Base-by-base conservation (phyloP, 2,329 filamentous ascomycete genomes). In the Nothophaeocryptopus gaeumannii region DNA sequence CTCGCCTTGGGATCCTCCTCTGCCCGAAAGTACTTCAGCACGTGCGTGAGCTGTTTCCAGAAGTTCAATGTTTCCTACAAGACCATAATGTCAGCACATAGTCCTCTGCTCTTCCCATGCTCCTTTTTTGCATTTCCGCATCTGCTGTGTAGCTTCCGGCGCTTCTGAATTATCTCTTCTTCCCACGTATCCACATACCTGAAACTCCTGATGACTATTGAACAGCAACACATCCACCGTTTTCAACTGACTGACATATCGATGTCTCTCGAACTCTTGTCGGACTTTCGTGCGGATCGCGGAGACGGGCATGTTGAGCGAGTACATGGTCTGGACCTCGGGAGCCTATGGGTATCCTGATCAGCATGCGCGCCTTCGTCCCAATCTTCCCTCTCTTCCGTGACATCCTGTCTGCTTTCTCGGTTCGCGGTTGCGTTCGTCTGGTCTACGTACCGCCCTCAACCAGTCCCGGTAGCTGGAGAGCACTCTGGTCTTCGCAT, bases 241-340 rank as follows among this genome's bases (percentile, higher is more conserved):
- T 44, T 80, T 80, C 47, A 97, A 75, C 76, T 97, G 90, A 71
- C 87, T 88, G 61, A 96, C 90, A 70, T 88, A 96, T 78, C 93
- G 82, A 76, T 97, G 86, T 68, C 89, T 83, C 79, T 99, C 93
- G 70, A 96, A 99, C 70, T 99, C 91, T 75, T 97, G 88, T 70
- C 93, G 83, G 71, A 97, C 87, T 76, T 95, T 92, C 52, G 92
- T 95, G 63, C 93, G 88, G 69, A 99, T 85, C 57, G 82, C 79
- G 35, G 92, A 88, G 45, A 96, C 84, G 45, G 92, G 90, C 67
- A 95, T 82, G 69, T 88, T 89, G 67, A 99, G 78, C 56, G 87
- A 88, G 82, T 99, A 99, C 89, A 97, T 96, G 55, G 84, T 87
- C 73, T 97, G 93, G 68, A 99, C 92, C 71, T 97, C 91, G 54